Conservation (phyloP, 176 grass and related monocot species). For the Oryza meridionalis region DNA sequence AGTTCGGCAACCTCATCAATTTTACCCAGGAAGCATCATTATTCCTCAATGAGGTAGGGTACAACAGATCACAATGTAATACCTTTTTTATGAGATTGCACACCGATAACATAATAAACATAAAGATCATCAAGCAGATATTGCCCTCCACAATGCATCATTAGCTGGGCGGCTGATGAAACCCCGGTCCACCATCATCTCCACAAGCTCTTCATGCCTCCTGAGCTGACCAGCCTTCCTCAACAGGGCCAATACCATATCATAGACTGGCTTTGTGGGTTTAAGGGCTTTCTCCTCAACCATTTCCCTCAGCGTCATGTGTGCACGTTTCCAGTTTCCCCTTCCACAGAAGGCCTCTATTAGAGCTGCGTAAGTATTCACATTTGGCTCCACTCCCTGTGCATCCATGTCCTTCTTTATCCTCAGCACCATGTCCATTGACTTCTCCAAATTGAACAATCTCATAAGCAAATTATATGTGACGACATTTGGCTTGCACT, state of each 20-base stretch:
- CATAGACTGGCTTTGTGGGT: constrained; percentile 55
- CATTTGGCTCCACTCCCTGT: constrained; percentile 74
- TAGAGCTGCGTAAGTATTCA: constrained; percentile 64
- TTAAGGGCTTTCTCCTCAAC: constrained; percentile 78
- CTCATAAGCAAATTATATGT: constrained; percentile 85
- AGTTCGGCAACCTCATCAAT: background rate
- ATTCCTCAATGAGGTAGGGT: background rate
- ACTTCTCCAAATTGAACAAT: constrained; percentile 77
- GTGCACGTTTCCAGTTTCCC: constrained; percentile 73
- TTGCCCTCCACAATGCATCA: constrained; percentile 45
- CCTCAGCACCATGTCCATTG: constrained; percentile 92
- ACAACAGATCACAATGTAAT: background rate
- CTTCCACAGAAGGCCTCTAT: constrained; percentile 70
- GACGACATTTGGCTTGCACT: constrained; percentile 68
- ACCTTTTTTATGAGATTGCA: constrained; percentile 19
- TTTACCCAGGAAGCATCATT: background rate
- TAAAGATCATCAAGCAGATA: constrained; percentile 33
- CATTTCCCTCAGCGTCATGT: constrained; percentile 63
- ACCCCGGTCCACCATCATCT: constrained; percentile 70
- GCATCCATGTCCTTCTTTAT: constrained; percentile 86
- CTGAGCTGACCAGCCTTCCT: constrained; percentile 71
- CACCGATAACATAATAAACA: constrained; percentile 9
- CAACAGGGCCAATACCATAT: constrained; percentile 65
- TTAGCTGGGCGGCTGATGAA: constrained; percentile 56
- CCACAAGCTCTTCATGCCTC: constrained; percentile 73